These are phyloP conservation scores for Fusarium fracticaudum DNA, from an alignment of 2,329 filamentous ascomycete genomes.

Conservation along the genomic window DNA sequence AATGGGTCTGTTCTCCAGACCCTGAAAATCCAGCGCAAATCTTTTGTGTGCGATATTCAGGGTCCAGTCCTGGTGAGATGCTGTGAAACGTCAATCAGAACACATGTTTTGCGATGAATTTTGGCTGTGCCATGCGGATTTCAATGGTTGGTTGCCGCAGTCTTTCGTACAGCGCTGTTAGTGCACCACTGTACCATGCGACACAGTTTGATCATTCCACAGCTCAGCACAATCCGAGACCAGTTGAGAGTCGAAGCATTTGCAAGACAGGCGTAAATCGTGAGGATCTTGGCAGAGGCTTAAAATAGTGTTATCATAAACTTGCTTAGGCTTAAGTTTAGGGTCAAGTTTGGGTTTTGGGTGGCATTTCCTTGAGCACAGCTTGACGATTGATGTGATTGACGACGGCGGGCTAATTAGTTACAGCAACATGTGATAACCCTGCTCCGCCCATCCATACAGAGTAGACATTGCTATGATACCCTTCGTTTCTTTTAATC, in stretches of 20 bases:
- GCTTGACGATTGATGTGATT: background rate
- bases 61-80: background rate
- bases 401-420: background rate
- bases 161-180: background rate
- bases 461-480: background rate
- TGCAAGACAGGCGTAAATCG: background rate
- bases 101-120: background rate
- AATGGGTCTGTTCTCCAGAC: background rate
- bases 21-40: conserved; percentile 13
- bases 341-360: background rate
- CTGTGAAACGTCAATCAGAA: background rate
- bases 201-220: background rate
- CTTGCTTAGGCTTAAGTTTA: background rate
- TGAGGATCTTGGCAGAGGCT: too few species aligned
- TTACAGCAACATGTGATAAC: conserved; percentile 4
- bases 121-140: too few species aligned
- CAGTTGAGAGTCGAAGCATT: background rate
- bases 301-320: too few species aligned
- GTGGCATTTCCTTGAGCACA: background rate
- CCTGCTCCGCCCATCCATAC: background rate
- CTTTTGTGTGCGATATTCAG: background rate
- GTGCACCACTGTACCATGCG: background rate
- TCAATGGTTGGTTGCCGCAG: too few species aligned
- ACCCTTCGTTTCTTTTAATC: background rate
- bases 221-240: too few species aligned